These are phyloP conservation scores for Comarum palustre DNA, from an alignment of 306 rosid species.

Conservation along the genomic window DNA sequence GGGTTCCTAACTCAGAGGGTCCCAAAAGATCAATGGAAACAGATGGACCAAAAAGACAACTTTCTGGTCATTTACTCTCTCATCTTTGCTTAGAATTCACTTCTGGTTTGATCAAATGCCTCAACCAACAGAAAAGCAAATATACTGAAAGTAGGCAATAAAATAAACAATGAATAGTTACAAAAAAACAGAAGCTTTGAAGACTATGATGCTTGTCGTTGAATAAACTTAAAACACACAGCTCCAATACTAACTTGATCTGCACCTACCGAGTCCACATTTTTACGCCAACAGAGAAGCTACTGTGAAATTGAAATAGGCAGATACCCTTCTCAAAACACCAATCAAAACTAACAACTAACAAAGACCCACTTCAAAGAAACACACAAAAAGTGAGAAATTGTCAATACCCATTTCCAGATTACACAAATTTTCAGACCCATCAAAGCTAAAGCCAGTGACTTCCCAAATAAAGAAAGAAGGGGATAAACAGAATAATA, in stretches of 20 bases:
- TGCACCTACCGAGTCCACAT: slow-evolving; percentile 39
- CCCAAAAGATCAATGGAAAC: slow-evolving; percentile 7
- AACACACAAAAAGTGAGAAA: neutral
- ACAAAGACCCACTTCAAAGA: slow-evolving; percentile 30
- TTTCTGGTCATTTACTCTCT: slow-evolving; percentile 32
- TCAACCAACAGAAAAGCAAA: slow-evolving; percentile 30
- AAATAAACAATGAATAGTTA: slow-evolving; percentile 5
- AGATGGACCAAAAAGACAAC: slow-evolving; percentile 16
- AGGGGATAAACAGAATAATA: neutral
- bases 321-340: slow-evolving; percentile 16
- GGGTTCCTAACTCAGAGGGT: slow-evolving; percentile 16
- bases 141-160: slow-evolving; percentile 24
- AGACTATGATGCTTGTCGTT: slow-evolving; percentile 1
- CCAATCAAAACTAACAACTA: slow-evolving; percentile 14
- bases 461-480: neutral
- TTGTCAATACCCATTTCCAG: slow-evolving; percentile 15
- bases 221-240: slow-evolving; percentile 38
- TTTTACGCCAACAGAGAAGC: slow-evolving; percentile 35
- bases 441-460: neutral
- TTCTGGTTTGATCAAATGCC: slow-evolving; percentile 35
- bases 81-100: slow-evolving; percentile 65
- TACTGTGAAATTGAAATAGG: neutral
- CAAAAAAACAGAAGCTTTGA: slow-evolving; percentile 12
- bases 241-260: slow-evolving; percentile 39
- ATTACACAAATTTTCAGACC: slow-evolving; percentile 5